A percentile compares a stretch with the other conserved stretches of the same genome.
phyloP scores from a whole-genome alignment of 2,329 filamentous ascomycete species.

The Rhexocercosporidium sp. region DNA sequence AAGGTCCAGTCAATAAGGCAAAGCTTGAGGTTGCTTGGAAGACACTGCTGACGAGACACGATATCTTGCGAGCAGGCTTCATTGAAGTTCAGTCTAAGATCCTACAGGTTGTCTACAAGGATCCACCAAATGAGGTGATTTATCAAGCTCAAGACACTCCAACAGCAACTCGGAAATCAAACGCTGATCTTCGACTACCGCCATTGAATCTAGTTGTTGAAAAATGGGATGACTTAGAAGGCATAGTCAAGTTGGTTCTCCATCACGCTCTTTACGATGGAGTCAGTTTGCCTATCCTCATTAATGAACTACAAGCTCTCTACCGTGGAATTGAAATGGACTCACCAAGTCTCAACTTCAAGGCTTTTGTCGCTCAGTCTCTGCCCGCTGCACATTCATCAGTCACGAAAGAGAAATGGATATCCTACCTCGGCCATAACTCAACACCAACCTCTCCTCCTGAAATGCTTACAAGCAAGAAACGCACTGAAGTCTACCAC shows the following conservation, averaged over 20 bases:
- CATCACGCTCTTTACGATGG: slow-evolving; percentile 92
- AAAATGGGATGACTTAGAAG: neutral
- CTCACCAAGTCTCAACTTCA: slow-evolving; percentile 23
- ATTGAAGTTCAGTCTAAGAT: slow-evolving; percentile 59
- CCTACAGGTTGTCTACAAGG: slow-evolving; percentile 64
- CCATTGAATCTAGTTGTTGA: slow-evolving; percentile 37
- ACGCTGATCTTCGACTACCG: slow-evolving; percentile 27
- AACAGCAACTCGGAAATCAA: slow-evolving; percentile 5
- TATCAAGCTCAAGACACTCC: slow-evolving; percentile 28
- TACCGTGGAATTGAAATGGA: slow-evolving; percentile 36
- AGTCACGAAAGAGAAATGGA: slow-evolving; percentile 49
- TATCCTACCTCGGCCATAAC: slow-evolving; percentile 43
- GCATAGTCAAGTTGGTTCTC: slow-evolving; percentile 59
- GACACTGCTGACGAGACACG: slow-evolving; percentile 56
- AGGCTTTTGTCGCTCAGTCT: slow-evolving; percentile 47
- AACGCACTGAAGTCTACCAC: slow-evolving; percentile 49
- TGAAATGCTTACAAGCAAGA: slow-evolving; percentile 36
- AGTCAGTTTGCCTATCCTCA: slow-evolving; percentile 71
- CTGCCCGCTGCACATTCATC: slow-evolving; percentile 39
- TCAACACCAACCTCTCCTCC: slow-evolving; percentile 33
- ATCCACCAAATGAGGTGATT: slow-evolving; percentile 44
- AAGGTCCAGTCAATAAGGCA: slow-evolving; percentile 44
- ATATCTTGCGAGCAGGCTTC: slow-evolving; percentile 72
- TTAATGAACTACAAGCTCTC: slow-evolving; percentile 57
- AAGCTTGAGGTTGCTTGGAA: slow-evolving; percentile 66